Conservation (phyloP, 371 early-diverging fungal genomes). For the Mucor circinelloides region DNA sequence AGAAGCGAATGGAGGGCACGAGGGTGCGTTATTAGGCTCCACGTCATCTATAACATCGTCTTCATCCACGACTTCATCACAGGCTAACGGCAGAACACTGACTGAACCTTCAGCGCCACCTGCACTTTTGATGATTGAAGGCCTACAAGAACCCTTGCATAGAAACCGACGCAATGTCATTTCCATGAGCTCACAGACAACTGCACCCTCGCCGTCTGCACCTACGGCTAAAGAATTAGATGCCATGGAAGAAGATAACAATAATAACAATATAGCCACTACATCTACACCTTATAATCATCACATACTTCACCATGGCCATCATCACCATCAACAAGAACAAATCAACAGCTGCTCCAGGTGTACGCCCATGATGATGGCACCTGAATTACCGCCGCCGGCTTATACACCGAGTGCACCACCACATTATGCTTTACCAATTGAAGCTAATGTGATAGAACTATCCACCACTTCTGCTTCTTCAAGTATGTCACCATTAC, state of each 20-base stretch:
- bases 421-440: slow-evolving; percentile 28
- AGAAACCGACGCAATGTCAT: slow-evolving; percentile 5
- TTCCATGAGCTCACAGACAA: slow-evolving; percentile 22
- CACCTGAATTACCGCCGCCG: slow-evolving; percentile 33
- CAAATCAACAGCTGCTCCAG: slow-evolving; percentile 1
- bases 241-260: slow-evolving; percentile 19
- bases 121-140: slow-evolving; percentile 1
- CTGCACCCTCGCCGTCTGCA: slow-evolving; percentile 31
- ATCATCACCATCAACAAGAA: slow-evolving; percentile 4
- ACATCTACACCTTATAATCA: background rate
- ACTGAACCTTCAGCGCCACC: slow-evolving; percentile 30
- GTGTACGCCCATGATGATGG: slow-evolving; percentile 14
- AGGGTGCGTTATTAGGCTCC: background rate
- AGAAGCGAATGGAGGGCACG: background rate
- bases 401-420: slow-evolving; percentile 43
- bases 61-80: background rate
- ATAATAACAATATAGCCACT: background rate
- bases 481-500: background rate
- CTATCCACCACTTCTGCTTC: background rate
- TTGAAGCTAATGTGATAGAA: slow-evolving; percentile 9
- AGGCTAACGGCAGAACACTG: background rate
- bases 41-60: background rate
- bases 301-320: background rate
- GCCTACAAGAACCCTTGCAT: background rate
- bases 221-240: slow-evolving; percentile 38